These are phyloP conservation scores for Chlorella vulgaris DNA, from an alignment of 139 green algal species.

Conservation along the genomic window DNA sequence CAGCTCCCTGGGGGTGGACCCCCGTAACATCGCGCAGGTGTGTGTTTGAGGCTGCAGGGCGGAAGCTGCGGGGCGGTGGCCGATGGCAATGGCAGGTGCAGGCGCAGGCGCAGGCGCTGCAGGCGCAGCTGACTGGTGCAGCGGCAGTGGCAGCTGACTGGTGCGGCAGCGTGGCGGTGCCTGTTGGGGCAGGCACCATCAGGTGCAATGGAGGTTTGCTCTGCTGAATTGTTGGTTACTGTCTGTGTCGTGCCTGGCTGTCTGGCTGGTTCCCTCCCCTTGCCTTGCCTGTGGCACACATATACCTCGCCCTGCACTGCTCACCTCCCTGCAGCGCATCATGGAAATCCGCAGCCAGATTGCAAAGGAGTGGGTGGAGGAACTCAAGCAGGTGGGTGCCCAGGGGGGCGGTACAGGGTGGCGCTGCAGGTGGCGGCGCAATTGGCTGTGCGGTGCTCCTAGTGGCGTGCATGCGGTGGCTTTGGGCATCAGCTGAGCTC, in stretches of 20 bases:
- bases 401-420: neutral
- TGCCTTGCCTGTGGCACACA: neutral
- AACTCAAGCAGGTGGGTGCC: constrained; percentile 75
- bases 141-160: too few relatives aligned
- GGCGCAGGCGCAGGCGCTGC: neutral
- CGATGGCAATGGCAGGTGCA: neutral
- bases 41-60: neutral
- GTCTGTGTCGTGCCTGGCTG: too few relatives aligned
- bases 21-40: constrained; percentile 75
- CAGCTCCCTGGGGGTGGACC: constrained; percentile 67
- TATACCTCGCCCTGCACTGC: neutral
- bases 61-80: neutral
- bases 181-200: too few relatives aligned
- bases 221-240: too few relatives aligned
- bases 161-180: too few relatives aligned
- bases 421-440: too few relatives aligned
- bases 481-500: too few relatives aligned
- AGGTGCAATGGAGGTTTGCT: too few relatives aligned
- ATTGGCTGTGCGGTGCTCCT: too few relatives aligned
- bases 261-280: neutral
- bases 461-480: too few relatives aligned
- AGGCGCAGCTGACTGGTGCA: neutral
- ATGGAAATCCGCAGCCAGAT: constrained; percentile 82
- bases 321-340: constrained; percentile 56
- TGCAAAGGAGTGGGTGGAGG: constrained; percentile 79